Evolutionary conservation across 1,139 yeast genomes (phyloP), one percentile per base, ranked within the genome.

Genomic region (Taphrina flavorubra): DNA sequence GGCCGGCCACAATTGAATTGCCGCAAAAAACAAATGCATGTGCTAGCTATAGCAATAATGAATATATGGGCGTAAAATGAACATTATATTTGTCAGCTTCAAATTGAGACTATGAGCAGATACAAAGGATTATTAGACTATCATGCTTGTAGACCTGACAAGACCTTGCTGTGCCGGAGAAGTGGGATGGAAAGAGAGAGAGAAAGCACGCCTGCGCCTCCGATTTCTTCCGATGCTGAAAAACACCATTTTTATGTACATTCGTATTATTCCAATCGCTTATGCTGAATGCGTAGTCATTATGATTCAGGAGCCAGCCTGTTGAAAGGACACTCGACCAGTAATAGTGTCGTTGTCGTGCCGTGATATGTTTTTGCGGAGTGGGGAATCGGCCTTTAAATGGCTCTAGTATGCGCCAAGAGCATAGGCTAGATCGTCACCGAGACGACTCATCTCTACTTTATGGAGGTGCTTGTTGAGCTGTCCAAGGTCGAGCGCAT

Each of bases 391-490:
- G 31, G 31, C n/a, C n/a, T n/a, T n/a, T 25, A 25, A 4, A 25
- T 25, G 31, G 11, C 25, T n/a, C 39, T 16, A 58, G 36, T 31
- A 58, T 10, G 62, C 62, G 1, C 51, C 62, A 7, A 58, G 62
- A 6, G 62, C 62, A 18, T 18, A 58, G 37, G 67, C 53, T 11
- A 63, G 47, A 14, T 63, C 67, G 20, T 63, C 67, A 13, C 67
- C 44, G 13, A 63, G 55, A n/a, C 67, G 60, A 20, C 61, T 57
- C 55, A 55, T 44, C 56, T 63, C 67, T 16, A 63, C 47, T 16
- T 63, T 63, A 20, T 55, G 53, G 18, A 63, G 51, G 20, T 63
- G 67, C 16, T 53, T 42, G 8, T 46, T 40, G 25, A 63, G 61
- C 20, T 40, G 46, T 6, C 56, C 44, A 13, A 63, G 36, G 37